A percentile compares a stretch with the other conserved stretches of the same genome.
Conservation (phyloP, 2,329 filamentous ascomycete genomes). For the Mycocentrospora acerina region DNA sequence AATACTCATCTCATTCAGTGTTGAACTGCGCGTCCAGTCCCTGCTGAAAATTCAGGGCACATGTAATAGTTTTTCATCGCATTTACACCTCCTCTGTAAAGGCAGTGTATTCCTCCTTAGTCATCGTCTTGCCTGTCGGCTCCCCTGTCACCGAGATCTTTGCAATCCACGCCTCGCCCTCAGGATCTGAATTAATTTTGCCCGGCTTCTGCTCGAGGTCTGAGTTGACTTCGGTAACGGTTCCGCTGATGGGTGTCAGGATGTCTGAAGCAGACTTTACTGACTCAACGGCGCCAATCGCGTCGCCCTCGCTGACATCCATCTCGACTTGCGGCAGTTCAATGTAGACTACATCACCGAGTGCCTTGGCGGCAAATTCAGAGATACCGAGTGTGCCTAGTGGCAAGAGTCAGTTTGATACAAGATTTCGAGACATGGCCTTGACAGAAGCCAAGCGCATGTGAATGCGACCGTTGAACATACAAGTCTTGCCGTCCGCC, state of each 20-base stretch:
- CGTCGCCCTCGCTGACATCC: conserved; percentile 73
- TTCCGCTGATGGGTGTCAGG: conserved; percentile 81
- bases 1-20: too few species aligned
- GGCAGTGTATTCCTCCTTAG: conserved; percentile 71
- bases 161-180: conserved; percentile 90
- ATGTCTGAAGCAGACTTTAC: conserved; percentile 99
- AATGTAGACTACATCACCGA: conserved; percentile 96
- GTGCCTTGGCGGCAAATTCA: conserved; percentile 83
- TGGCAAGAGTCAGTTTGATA: conserved; percentile 2
- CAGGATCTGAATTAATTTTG: conserved; percentile 85
- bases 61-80: too few species aligned
- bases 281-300: conserved; percentile 92
- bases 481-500: conserved; percentile 78
- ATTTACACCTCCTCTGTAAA: conserved; percentile 61
- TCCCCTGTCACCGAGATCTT: conserved; percentile 81
- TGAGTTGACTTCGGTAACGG: conserved; percentile 71
- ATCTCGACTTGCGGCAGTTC: conserved; percentile 78
- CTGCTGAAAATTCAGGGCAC: too few species aligned
- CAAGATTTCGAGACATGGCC: too few species aligned
- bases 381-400: conserved; percentile 78
- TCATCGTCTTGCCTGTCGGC: conserved; percentile 63
- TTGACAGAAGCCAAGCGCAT: background rate
- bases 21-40: too few species aligned
- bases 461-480: conserved; percentile 1
- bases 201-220: conserved; percentile 80